phyloP scores from a whole-genome alignment of 805 yeast genomes.

The Kazachstania psychrophila region DNA sequence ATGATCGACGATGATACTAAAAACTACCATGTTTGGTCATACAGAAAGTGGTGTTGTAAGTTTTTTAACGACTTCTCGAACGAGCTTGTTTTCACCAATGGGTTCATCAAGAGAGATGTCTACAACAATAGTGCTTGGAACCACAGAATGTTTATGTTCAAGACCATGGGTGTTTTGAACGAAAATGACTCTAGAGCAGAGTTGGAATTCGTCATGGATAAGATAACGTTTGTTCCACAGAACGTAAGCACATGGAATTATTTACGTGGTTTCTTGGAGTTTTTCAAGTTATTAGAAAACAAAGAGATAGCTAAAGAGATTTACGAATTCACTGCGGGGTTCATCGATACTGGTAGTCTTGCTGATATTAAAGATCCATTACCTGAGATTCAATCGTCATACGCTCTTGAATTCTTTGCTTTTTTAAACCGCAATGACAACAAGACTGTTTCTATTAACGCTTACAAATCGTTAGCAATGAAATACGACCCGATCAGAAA shows the following conservation, averaged over 20 bases:
- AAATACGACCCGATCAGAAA: conserved; percentile 54
- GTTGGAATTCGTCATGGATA: conserved; percentile 38
- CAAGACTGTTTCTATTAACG: conserved; percentile 32
- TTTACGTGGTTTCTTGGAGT: conserved; percentile 45
- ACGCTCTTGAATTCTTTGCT: conserved; percentile 57
- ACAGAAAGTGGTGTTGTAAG: conserved; percentile 72
- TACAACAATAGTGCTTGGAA: conserved; percentile 93
- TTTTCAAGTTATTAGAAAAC: conserved; percentile 13
- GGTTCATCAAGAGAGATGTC: conserved; percentile 50
- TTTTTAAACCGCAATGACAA: too few species aligned
- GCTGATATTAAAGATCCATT: conserved; percentile 7
- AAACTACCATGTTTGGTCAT: conserved; percentile 96
- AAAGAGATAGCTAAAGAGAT: conserved; percentile 30
- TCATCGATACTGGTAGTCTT: conserved; percentile 26
- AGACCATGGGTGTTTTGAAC: too few species aligned
- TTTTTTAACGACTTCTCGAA: conserved; percentile 40
- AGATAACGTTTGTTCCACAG: conserved; percentile 58
- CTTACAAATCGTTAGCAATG: conserved; percentile 43
- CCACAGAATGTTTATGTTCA: conserved; percentile 58
- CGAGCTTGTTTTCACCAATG: conserved; percentile 46
- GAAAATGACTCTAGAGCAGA: conserved; percentile 35
- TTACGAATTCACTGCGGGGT: conserved; percentile 38
- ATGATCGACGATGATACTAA: conserved; percentile 76
- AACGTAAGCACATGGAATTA: conserved; percentile 87
- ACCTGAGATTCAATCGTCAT: conserved; percentile 38